Base-by-base conservation (phyloP, 148 eudicot genomes). In the Chenopodium album region DNA sequence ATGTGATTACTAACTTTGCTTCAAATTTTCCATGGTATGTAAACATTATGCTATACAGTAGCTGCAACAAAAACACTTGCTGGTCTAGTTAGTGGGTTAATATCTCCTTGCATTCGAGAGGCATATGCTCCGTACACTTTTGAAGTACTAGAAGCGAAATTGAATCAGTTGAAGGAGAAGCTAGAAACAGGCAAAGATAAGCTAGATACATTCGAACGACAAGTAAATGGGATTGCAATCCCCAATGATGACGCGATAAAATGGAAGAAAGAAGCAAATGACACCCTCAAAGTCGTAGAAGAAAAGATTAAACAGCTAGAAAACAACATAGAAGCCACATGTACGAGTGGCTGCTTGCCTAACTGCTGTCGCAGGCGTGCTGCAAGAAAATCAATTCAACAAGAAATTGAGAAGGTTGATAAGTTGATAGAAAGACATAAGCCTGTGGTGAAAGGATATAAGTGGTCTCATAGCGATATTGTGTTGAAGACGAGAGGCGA, bases 41-140 rank as follows among this genome's bases (percentile, higher is more conserved):
- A 64, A 64, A 64, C 2, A 22, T 7, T 64, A n/a, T 64, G 29
- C 29, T 28, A 20, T 12, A 54, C 19, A 56, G 62, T 56, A 56
- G 22, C 47, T 34, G 17, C 11, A 70, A 20, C 23, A 2, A 70
- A 19, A 34, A 14, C 14, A 22, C 2, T n/a, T 44, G 41, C 13
- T 64, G 59, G 23, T 50, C 2, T 26, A 13, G 41, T 46, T 14
- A 9, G 16, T 0, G 71, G 41, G 44, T 4, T 65, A 16, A 8
- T 65, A 12, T 1, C 20, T 77, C 31, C 71, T 23, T 46, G 26
- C 11, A 41, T 77, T 8, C 17, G 20, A 31, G 23, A 64, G 9
- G 80, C 50, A 64, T 77, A 2, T 65, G 59, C 32, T 17, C 80
- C 80, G 13, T 64, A 22, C 52, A 44, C 71, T 4, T 77, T 44